phyloP scores from a whole-genome alignment of 1,139 yeast genomes.

The Diutina neorugosa region DNA sequence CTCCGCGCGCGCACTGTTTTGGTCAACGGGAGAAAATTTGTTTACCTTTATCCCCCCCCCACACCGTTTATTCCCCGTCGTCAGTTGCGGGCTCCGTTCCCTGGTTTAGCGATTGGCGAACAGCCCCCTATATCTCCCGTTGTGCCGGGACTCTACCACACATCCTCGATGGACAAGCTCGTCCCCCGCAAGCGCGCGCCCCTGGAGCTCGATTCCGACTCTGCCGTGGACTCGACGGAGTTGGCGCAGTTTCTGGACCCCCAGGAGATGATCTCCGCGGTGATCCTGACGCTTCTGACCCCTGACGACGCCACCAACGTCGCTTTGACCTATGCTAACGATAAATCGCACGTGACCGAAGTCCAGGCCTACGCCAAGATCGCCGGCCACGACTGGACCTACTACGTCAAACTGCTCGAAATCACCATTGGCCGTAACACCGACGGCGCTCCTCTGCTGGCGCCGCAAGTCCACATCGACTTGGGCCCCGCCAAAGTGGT shows the following conservation, averaged over 20 bases:
- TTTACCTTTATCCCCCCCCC: background rate
- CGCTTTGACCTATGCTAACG: constrained; percentile 43
- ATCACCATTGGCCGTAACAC: constrained; percentile 82
- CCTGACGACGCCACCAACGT: constrained; percentile 44
- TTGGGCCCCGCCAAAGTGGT: constrained; percentile 96
- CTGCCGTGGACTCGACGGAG: background rate
- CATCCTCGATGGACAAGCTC: background rate
- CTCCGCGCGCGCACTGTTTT: background rate
- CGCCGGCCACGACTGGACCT: constrained; percentile 92
- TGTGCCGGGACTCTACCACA: background rate
- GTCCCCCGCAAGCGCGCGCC: constrained; percentile 3
- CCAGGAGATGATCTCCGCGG: constrained; percentile 40
- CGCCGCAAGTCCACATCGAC: constrained; percentile 59
- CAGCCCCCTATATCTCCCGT: background rate
- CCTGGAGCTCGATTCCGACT: background rate
- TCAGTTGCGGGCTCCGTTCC: background rate
- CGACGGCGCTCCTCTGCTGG: constrained; percentile 24
- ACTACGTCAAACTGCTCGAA: constrained; percentile 70
- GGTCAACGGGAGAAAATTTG: background rate
- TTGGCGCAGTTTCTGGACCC: constrained; percentile 26
- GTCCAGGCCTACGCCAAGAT: constrained; percentile 95
- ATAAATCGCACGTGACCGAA: constrained; percentile 64
- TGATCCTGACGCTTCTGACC: constrained; percentile 32
- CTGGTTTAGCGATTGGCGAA: background rate
- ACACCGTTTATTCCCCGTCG: background rate